Conservation (phyloP, 106 monocot genomes). For the Chionographis japonica region DNA sequence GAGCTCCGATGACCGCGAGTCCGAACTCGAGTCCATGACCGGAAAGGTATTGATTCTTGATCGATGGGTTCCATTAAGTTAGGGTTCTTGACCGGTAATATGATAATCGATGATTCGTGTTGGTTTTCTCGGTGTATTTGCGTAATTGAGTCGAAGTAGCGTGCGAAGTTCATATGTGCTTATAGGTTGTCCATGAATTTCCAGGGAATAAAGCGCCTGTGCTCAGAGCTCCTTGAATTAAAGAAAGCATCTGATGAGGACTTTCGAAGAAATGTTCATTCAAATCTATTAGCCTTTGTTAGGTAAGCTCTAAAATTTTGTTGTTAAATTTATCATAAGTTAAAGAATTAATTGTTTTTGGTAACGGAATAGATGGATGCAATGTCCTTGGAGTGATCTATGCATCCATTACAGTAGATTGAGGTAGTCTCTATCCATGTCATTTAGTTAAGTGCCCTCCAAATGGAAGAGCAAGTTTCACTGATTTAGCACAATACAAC, state of each 20-base stretch:
- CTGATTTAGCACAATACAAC: too few relatives aligned
- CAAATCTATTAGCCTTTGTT: conserved; percentile 28
- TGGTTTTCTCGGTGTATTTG: not conserved
- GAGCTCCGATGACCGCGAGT: conserved; percentile 8
- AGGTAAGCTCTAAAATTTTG: conserved; percentile 18
- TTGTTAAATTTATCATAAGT: not conserved
- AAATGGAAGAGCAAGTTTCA: too few relatives aligned
- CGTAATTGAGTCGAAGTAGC: not conserved
- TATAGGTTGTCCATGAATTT: not conserved
- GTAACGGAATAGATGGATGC: too few relatives aligned
- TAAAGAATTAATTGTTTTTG: not conserved
- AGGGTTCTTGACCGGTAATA: too few relatives aligned
- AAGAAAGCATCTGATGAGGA: conserved; percentile 41
- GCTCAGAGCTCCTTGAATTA: conserved; percentile 49
- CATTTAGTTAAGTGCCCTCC: too few relatives aligned
- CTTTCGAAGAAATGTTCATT: conserved; percentile 28
- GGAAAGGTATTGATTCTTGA: conserved; percentile 16
- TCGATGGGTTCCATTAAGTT: not conserved
- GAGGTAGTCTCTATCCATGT: too few relatives aligned
- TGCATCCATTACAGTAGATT: too few relatives aligned
- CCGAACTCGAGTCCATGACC: conserved; percentile 29
- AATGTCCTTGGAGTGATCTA: too few relatives aligned
- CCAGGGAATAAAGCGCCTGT: conserved; percentile 46
- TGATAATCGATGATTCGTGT: too few relatives aligned
- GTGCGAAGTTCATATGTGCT: not conserved